Conservation (phyloP, 2,329 filamentous ascomycete genomes). For the Arthroderma sp. region DNA sequence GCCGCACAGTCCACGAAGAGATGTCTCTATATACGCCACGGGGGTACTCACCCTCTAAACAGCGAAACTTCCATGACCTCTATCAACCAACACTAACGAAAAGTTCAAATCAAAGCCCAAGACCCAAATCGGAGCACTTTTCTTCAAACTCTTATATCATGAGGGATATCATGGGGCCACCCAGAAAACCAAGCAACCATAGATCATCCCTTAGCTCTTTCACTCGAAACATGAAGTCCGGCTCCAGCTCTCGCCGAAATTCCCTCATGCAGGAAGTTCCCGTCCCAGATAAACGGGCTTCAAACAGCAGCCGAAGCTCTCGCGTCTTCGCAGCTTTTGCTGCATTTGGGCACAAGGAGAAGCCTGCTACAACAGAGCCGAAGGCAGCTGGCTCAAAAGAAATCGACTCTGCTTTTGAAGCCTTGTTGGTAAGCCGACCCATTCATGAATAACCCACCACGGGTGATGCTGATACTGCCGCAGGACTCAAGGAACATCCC, state of each 20-base stretch:
- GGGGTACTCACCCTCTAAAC: constrained; percentile 48
- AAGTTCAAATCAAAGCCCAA: constrained; percentile 27
- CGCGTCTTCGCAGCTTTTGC: constrained; percentile 54
- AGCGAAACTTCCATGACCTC: constrained; percentile 46
- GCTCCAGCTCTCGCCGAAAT: background rate
- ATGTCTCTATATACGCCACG: constrained; percentile 46
- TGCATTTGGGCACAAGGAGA: constrained; percentile 43
- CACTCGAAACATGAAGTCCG: constrained; percentile 1
- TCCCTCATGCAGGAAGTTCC: background rate
- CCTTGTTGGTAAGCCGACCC: constrained; percentile 45
- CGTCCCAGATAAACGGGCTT: constrained; percentile 8
- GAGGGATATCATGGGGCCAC: constrained; percentile 20
- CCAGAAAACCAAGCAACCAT: constrained; percentile 7
- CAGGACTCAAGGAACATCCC: constrained; percentile 85
- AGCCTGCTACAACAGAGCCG: constrained; percentile 30
- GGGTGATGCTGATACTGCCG: constrained; percentile 16
- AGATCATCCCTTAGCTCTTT: constrained; percentile 8
- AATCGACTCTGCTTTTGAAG: constrained; percentile 51
- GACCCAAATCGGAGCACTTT: constrained; percentile 42
- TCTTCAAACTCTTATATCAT: constrained; percentile 29
- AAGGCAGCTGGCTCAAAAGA: constrained; percentile 37
- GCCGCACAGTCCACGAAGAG: constrained; percentile 38
- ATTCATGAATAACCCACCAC: background rate
- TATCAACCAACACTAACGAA: constrained; percentile 34
- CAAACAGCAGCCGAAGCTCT: constrained; percentile 35